Conservation (phyloP, 2,329 filamentous ascomycete species). For the Cladosporium phlei region DNA sequence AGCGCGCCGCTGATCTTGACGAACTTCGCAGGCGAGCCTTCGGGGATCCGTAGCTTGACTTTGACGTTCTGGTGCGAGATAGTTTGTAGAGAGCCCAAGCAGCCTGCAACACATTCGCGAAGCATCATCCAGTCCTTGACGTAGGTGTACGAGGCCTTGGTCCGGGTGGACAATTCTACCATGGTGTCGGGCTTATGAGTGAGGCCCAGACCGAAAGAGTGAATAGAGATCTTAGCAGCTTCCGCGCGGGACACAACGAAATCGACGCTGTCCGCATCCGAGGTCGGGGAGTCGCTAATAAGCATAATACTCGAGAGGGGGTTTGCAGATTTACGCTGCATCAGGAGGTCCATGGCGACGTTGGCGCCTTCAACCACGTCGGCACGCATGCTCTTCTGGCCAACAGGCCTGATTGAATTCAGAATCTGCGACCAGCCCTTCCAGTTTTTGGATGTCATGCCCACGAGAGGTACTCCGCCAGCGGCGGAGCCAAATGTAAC, state of each 20-base stretch:
- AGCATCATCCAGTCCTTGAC: slow-evolving; percentile 99
- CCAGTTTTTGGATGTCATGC: slow-evolving; percentile 96
- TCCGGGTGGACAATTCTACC: slow-evolving; percentile 92
- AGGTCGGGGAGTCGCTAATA: slow-evolving; percentile 94
- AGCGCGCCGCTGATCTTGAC: slow-evolving; percentile 96
- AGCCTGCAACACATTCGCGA: slow-evolving; percentile 89
- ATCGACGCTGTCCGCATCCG: slow-evolving; percentile 90
- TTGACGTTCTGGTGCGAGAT: slow-evolving; percentile 98
- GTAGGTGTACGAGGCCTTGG: slow-evolving; percentile 95
- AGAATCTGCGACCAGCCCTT: slow-evolving; percentile 83
- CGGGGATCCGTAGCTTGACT: slow-evolving; percentile 85
- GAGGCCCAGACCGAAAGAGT: slow-evolving; percentile 92
- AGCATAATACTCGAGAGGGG: slow-evolving; percentile 91
- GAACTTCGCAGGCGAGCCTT: slow-evolving; percentile 96
- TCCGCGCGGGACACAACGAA: slow-evolving; percentile 96
- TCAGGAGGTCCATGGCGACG: slow-evolving; percentile 95
- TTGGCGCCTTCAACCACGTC: slow-evolving; percentile 98
- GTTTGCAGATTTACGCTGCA: slow-evolving; percentile 95
- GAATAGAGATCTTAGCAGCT: slow-evolving; percentile 95
- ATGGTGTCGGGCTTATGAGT: slow-evolving; percentile 98
- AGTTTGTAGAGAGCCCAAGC: slow-evolving; percentile 83
- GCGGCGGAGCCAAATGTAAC: slow-evolving; percentile 95
- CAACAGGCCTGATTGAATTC: slow-evolving; percentile 82
- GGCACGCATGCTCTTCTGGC: slow-evolving; percentile 91
- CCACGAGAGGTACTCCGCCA: slow-evolving; percentile 90